phyloP scores from a whole-genome alignment of 2,329 filamentous ascomycete species.

The Cladosporium sp. region DNA sequence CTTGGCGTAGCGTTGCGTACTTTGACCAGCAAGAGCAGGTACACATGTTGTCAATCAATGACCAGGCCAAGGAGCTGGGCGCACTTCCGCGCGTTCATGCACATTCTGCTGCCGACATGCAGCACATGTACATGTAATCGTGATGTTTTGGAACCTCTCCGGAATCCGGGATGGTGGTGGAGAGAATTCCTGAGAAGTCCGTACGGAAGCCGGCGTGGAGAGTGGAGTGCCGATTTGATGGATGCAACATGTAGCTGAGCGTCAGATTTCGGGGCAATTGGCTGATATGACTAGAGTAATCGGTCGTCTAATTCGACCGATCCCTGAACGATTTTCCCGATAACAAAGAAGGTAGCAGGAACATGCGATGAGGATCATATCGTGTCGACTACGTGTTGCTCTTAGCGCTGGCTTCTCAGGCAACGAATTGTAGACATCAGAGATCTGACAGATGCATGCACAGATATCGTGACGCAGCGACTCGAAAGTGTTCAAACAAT shows the following conservation, averaged over 20 bases:
- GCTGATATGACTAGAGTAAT: no score
- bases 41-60: conserved; percentile 3
- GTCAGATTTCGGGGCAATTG: no score
- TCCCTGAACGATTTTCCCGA: neutral
- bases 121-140: neutral
- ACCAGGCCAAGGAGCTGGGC: conserved; percentile 6
- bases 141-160: neutral
- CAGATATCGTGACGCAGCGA: neutral
- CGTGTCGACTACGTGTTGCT: neutral
- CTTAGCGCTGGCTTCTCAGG: neutral
- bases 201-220: neutral
- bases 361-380: neutral
- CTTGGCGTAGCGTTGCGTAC: no score
- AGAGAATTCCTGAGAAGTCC: neutral
- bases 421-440: no score
- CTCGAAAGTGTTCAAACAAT: neutral
- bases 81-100: conserved; percentile 5
- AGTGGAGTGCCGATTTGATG: neutral
- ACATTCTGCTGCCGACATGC: neutral
- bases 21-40: neutral
- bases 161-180: neutral
- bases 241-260: neutral
- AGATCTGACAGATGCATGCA: no score
- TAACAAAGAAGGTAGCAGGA: neutral
- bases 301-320: no score